These are phyloP conservation scores for Erythrophleum ivorense DNA, from an alignment of 331 rosid species.

Conservation along the genomic window DNA sequence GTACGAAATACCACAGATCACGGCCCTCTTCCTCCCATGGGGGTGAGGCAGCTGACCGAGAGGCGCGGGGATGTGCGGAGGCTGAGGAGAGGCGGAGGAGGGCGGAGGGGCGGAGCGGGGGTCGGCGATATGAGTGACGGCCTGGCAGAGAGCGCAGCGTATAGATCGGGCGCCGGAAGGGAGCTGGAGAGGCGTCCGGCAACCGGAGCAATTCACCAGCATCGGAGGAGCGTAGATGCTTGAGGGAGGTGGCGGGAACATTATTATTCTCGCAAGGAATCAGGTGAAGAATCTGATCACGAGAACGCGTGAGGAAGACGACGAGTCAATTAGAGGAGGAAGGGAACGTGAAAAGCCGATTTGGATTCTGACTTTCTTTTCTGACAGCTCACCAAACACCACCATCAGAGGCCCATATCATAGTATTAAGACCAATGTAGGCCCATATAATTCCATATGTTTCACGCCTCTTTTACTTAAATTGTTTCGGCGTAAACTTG, in stretches of 20 bases:
- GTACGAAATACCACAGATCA: constrained; percentile 83
- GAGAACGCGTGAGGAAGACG: too few species aligned
- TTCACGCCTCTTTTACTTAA: too few species aligned
- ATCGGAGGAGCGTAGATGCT: constrained; percentile 50
- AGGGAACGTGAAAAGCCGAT: too few species aligned
- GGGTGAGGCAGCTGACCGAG: constrained; percentile 62
- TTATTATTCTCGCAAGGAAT: too few species aligned
- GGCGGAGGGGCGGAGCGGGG: constrained; percentile 58
- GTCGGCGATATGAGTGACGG: constrained; percentile 66
- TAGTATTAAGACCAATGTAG: too few species aligned
- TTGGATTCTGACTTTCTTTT: too few species aligned
- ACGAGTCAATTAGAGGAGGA: too few species aligned
- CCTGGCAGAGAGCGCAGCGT: constrained; percentile 81
- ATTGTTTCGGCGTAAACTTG: too few species aligned
- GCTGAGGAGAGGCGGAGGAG: constrained; percentile 37
- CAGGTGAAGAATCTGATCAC: too few species aligned
- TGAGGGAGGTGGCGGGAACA: constrained; percentile 14
- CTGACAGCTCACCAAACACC: too few species aligned
- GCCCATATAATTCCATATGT: too few species aligned
- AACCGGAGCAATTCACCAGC: constrained; percentile 80
- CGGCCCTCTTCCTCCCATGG: constrained; percentile 86
- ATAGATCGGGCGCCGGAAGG: constrained; percentile 78
- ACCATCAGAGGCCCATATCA: too few species aligned
- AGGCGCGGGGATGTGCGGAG: constrained; percentile 56
- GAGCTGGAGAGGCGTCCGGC: constrained; percentile 74